Conservation (phyloP, 106 monocot species). For the Acorus gramineus region DNA sequence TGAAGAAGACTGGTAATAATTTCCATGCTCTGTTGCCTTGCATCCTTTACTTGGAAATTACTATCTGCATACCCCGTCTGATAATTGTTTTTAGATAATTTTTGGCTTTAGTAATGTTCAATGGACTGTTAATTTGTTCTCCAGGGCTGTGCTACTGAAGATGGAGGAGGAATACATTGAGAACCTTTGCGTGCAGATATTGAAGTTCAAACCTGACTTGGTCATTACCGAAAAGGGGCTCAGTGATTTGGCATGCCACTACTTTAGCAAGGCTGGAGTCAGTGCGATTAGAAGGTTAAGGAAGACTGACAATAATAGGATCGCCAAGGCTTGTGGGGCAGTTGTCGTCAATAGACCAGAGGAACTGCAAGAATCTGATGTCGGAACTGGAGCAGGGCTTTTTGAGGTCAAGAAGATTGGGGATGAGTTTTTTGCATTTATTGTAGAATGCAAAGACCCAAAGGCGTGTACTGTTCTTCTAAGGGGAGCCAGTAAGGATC, state of each 20-base stretch:
- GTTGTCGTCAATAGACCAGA: conserved; percentile 91
- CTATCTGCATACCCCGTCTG: neutral
- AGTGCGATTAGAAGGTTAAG: conserved; percentile 81
- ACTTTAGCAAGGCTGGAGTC: conserved; percentile 88
- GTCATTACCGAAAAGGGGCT: conserved; percentile 94
- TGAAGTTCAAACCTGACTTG: conserved; percentile 91
- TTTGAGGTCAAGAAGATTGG: conserved; percentile 96
- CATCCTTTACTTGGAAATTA: neutral
- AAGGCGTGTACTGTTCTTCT: conserved; percentile 92
- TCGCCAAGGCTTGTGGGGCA: conserved; percentile 86
- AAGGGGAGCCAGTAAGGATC: conserved; percentile 96
- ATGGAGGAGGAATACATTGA: conserved; percentile 97
- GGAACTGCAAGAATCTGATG: conserved; percentile 92
- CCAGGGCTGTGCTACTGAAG: conserved; percentile 79
- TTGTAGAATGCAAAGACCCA: conserved; percentile 90
- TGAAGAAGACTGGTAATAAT: conserved; percentile 91
- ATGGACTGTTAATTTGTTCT: conserved; percentile 6
- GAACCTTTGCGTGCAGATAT: conserved; percentile 67
- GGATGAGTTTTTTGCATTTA: conserved; percentile 90
- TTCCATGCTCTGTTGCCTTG: too few species aligned
- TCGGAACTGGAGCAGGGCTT: conserved; percentile 86
- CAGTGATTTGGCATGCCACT: conserved; percentile 90
- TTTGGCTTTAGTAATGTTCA: neutral
- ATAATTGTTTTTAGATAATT: too few species aligned
- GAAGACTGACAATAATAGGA: conserved; percentile 89